These are phyloP conservation scores for Plasmodium falciparum DNA, from an alignment of 169 alveolate genomes.

Conservation along the genomic window DNA sequence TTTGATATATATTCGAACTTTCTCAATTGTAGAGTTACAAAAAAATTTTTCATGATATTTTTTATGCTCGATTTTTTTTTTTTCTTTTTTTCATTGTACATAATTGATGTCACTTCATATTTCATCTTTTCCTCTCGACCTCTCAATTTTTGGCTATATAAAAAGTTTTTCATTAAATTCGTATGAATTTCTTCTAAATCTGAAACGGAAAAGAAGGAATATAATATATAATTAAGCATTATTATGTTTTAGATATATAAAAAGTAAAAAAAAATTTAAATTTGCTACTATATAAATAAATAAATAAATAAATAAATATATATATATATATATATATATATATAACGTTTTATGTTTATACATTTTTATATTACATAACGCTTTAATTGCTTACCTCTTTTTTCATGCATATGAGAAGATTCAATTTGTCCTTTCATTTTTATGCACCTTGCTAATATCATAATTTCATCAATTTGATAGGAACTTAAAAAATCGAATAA, in stretches of 20 bases:
- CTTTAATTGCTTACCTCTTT: background rate
- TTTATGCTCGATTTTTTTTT: slow-evolving; percentile 16
- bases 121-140: slow-evolving; percentile 15
- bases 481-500: slow-evolving; percentile 36
- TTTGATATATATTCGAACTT: slow-evolving; percentile 18
- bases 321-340: background rate
- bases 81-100: slow-evolving; percentile 47
- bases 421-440: background rate
- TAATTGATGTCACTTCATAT: slow-evolving; percentile 3
- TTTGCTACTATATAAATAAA: background rate
- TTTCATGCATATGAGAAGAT: background rate
- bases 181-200: slow-evolving; percentile 20
- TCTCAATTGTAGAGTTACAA: slow-evolving; percentile 22
- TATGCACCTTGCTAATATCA: background rate
- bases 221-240: background rate
- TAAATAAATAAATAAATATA: background rate
- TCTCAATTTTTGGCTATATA: slow-evolving; percentile 10
- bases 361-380: background rate
- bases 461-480: slow-evolving; percentile 53
- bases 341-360: background rate
- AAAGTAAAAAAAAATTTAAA: background rate
- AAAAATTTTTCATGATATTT: slow-evolving; percentile 28
- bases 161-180: slow-evolving; percentile 1
- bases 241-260: background rate
- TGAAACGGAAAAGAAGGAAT: background rate